These are phyloP conservation scores for Entonaema liquescens DNA, from an alignment of 495 filamentous ascomycete genomes.

Conservation along the genomic window DNA sequence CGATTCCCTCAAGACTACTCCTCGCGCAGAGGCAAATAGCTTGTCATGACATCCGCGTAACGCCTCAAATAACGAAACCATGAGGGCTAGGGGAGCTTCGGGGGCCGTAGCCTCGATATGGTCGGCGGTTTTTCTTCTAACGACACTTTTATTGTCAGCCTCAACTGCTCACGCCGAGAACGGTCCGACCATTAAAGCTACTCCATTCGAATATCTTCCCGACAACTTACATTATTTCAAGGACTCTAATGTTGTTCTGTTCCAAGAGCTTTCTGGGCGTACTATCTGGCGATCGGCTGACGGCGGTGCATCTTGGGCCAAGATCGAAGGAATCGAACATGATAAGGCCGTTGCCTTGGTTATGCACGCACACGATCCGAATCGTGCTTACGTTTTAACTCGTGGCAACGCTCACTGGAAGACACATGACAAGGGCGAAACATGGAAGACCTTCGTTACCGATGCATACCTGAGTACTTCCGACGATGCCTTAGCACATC, in stretches of 20 bases:
- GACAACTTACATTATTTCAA: conserved; percentile 81
- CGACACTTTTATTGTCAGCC: conserved; percentile 45
- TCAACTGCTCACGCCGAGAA: conserved; percentile 56
- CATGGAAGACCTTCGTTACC: conserved; percentile 77
- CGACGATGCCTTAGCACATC: conserved; percentile 50
- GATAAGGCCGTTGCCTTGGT: conserved; percentile 66
- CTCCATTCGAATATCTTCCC: conserved; percentile 68
- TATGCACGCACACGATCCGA: conserved; percentile 78
- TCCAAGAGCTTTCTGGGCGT: conserved; percentile 63
- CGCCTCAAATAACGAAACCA: conserved; percentile 45
- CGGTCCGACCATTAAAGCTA: conserved; percentile 59
- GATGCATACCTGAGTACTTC: conserved; percentile 55
- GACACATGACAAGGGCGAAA: conserved; percentile 79
- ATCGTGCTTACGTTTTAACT: conserved; percentile 81
- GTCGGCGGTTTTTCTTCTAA: conserved; percentile 46
- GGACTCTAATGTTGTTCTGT: conserved; percentile 78
- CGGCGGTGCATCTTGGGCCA: conserved; percentile 77
- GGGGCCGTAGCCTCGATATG: conserved; percentile 53
- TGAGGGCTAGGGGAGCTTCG: conserved; percentile 57
- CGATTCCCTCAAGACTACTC: conserved; percentile 10
- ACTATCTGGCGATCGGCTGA: conserved; percentile 77
- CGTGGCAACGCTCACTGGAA: conserved; percentile 73
- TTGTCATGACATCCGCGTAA: conserved; percentile 44
- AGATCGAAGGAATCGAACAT: conserved; percentile 68
- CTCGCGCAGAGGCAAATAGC: conserved; percentile 4